Conservation (phyloP, 2,329 filamentous ascomycete species). For the Pyrenochaeta sp. region DNA sequence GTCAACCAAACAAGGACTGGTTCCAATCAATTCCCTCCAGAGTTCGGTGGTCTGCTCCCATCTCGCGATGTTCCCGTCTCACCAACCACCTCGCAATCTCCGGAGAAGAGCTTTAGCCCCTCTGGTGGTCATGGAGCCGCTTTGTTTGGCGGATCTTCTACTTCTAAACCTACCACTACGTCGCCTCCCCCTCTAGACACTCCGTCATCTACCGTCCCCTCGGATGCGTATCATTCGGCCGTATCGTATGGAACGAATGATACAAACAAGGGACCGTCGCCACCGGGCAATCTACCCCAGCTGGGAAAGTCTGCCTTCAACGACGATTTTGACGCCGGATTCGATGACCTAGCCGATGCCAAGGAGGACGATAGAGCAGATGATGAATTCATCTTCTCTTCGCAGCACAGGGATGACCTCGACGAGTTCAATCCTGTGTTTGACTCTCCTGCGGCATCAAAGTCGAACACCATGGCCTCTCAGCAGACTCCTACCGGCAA, state of each 20-base stretch:
- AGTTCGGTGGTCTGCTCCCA: constrained; percentile 64
- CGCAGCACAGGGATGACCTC: constrained; percentile 65
- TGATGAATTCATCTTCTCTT: constrained; percentile 80
- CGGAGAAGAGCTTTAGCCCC: constrained; percentile 47
- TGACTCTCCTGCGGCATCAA: constrained; percentile 67
- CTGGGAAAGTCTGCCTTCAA: constrained; percentile 67
- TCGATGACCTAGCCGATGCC: constrained; percentile 83
- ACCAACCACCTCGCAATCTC: constrained; percentile 44
- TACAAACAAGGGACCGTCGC: constrained; percentile 42
- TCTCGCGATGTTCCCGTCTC: constrained; percentile 61
- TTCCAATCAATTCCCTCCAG: constrained; percentile 59
- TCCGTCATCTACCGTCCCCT: constrained; percentile 50
- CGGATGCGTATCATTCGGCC: constrained; percentile 53
- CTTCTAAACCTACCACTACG: constrained; percentile 44
- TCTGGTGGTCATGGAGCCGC: constrained; percentile 49
- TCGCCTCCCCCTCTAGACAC: constrained; percentile 50
- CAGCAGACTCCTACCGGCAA: constrained; percentile 52
- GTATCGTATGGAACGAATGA: constrained; percentile 46
- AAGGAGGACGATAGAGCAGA: constrained; percentile 76
- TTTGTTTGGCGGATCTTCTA: constrained; percentile 49
- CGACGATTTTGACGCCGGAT: constrained; percentile 78
- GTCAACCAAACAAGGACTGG: constrained; percentile 44
- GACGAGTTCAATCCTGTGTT: constrained; percentile 85
- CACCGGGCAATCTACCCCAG: constrained; percentile 41
- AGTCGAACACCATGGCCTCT: constrained; percentile 56